Evolutionary conservation across 805 yeast genomes (phyloP), one percentile per base, ranked within the genome.

Genomic region (Suhomyces canberraensis): DNA sequence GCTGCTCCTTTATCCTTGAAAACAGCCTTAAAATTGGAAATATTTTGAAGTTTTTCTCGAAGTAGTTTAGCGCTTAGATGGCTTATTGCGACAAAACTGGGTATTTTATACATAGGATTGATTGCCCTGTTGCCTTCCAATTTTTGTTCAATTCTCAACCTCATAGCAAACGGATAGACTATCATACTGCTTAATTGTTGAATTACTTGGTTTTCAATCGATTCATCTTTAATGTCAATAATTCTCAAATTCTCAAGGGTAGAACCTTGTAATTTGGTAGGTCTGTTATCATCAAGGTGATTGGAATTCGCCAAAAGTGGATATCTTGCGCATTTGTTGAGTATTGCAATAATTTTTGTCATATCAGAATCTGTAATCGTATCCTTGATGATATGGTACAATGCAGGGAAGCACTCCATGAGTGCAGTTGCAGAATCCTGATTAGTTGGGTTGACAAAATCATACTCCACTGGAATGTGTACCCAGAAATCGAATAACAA

Each of bases 261-360:
- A 0, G 78, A 61, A 1, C 50, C 43, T 51, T 90, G 98, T 29
- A 91, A 60, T 8, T 71, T 67, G 0, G 96, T 76, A 16, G 73
- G 75, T 14, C 58, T 56, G 15, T 17, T 50, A 27, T 67, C 62
- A 52, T 88, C 96, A 3, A 62, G 54, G 22, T 66, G 66, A 44
- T 67, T 69, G 20, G 68, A 76, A 8, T n/a, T 13, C 7, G 88
- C 84, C 25, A 87, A 64, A 9, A 84, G 70, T 1, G 95, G 95
- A 55, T 84, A 88, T 27, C 85, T 64, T 1, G 84, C 76, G 39
- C 88, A 78, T 11, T 79, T 68, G 48, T 76, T 77, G 50, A 91
- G 71, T 4, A 80, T 60, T n/a, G 62, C 63, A 25, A 87, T 56
- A n/a, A 84, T 65, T 16, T 56, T 63, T 29, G 67, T 74, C n/a